Conservation (phyloP, 2,329 filamentous ascomycete species). For the Berkeleyomyces rouxiae region DNA sequence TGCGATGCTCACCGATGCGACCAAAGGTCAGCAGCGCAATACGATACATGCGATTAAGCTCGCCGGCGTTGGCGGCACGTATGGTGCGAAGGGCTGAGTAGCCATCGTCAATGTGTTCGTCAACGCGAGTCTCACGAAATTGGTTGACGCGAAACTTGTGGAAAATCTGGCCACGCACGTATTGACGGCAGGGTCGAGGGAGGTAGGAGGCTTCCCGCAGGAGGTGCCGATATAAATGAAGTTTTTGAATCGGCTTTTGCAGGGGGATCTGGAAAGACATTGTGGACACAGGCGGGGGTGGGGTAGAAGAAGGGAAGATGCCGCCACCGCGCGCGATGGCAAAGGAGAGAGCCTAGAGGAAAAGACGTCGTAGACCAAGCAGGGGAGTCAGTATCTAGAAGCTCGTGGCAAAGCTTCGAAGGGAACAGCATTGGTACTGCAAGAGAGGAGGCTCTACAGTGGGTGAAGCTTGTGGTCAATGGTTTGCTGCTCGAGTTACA, state of each 20-base stretch:
- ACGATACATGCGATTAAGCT: constrained; percentile 28
- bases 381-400: background rate
- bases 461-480: background rate
- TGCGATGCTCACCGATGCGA: constrained; percentile 33
- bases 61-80: constrained; percentile 36
- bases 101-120: constrained; percentile 25
- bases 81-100: constrained; percentile 30
- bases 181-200: constrained; percentile 31
- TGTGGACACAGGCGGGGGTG: background rate
- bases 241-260: constrained; percentile 16
- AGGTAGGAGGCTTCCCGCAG: constrained; percentile 46
- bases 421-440: background rate
- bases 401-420: background rate
- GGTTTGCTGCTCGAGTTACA: background rate
- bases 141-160: constrained; percentile 29
- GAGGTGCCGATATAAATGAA: constrained; percentile 40
- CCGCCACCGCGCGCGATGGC: background rate
- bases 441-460: background rate
- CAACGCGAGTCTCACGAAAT: constrained; percentile 18
- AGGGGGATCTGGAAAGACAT: constrained; percentile 20
- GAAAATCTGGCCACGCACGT: constrained; percentile 28
- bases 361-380: background rate
- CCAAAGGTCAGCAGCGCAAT: constrained; percentile 36
- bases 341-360: too few relatives aligned
- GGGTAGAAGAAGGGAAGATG: background rate